Percentiles rank a stretch among this genome's conserved stretches.
phyloP scores from a whole-genome alignment of 768 basidiomycete species.

The Trametes punicea region DNA sequence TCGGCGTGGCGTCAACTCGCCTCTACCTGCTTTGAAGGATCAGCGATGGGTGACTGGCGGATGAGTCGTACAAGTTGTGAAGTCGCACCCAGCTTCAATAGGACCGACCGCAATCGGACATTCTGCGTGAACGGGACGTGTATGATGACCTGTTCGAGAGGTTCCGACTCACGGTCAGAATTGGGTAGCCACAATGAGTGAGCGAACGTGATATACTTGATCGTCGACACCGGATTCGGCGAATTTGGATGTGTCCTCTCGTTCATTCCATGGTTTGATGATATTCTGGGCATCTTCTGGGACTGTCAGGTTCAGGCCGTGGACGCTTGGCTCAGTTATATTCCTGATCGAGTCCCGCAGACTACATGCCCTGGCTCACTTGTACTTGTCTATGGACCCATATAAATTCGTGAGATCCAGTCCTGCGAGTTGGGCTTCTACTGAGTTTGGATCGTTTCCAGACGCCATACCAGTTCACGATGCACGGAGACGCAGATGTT shows the following conservation, averaged over 20 bases:
- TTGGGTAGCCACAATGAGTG: neutral
- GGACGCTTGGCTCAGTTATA: constrained; percentile 47
- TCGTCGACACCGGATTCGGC: constrained; percentile 84
- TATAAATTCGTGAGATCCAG: constrained; percentile 28
- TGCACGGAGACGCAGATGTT: neutral
- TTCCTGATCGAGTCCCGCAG: neutral
- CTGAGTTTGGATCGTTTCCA: constrained; percentile 16
- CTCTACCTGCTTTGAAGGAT: constrained; percentile 50
- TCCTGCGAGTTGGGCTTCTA: constrained; percentile 23
- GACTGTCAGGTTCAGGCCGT: constrained; percentile 77
- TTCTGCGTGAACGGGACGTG: constrained; percentile 80
- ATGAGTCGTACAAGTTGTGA: neutral
- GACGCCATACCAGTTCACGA: neutral
- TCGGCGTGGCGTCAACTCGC: constrained; percentile 71
- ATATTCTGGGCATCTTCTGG: constrained; percentile 75
- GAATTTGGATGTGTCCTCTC: constrained; percentile 62
- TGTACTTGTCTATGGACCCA: constrained; percentile 30
- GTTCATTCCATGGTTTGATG: constrained; percentile 80
- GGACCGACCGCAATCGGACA: constrained; percentile 68
- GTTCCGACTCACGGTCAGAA: neutral
- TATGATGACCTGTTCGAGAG: constrained; percentile 67
- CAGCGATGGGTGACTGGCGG: constrained; percentile 10
- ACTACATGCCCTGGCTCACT: constrained; percentile 27
- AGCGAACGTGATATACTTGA: constrained; percentile 49
- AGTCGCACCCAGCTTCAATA: constrained; percentile 72